Base-by-base conservation (phyloP, 2,329 filamentous ascomycete species). In the Alternaria panax region DNA sequence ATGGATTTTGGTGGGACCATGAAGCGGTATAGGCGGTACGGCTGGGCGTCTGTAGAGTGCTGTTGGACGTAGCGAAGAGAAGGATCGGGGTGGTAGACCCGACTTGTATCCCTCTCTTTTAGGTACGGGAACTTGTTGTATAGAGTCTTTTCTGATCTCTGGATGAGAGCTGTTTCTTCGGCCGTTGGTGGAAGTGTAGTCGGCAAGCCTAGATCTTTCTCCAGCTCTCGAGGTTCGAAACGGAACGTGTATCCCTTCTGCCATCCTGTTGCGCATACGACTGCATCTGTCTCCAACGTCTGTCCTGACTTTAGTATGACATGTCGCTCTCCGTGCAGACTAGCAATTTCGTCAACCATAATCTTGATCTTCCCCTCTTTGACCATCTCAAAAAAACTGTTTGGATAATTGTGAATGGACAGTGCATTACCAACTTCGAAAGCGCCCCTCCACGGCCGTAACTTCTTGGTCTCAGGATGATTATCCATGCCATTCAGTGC, bases 191-290 rank as follows among this genome's bases (percentile, higher is more conserved):
- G 45, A 12, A 56, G 64, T 2, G 59, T 68, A 32, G 75, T 69
- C 0, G 84, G 84, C 43, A 86, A 76, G 6, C 84, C 84, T 4
- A 86, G 72, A 5, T 81, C 74, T 5, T 72, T 75, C 45, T 80
- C 77, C 25, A 82, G 78, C 1, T 75, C 77, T 18, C 74, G 68
- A 0, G 82, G 79, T 9, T 64, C 50, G 71, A 87, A 87, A 45
- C 79, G 78, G 51, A 89, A 72, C 0, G 80, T 80, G 1, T 84
- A 81, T 16, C 79, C 78, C 5, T 80, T 78, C 50, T 81, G 80
- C 86, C 87, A 89, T 32, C 87, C 87, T 0, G 86, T 88, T 16
- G 82, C 80, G 60, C 81, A 84, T 57, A 88, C 78, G 0, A 90
- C 66, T 0, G 80, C 84, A 52, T 88, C 83, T 0, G 81, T 80